Base-by-base conservation (phyloP, 192 early-diverging fungal species). In the Umbelopsis sp. region DNA sequence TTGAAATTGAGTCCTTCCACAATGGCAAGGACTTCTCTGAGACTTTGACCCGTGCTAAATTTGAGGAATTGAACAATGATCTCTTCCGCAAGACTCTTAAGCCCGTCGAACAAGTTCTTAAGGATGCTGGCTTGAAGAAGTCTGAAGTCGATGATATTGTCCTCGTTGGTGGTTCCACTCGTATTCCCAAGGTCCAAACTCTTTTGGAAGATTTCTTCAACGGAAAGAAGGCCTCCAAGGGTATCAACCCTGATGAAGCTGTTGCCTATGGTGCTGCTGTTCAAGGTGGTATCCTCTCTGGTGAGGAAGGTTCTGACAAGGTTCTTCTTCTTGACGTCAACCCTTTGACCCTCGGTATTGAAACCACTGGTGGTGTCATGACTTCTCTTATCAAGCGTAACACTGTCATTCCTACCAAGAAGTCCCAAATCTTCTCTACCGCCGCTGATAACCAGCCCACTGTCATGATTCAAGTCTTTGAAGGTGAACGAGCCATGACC, bases 201-300 rank as follows among this genome's bases (percentile, higher is more conserved):
- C 85, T 98, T 64, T 85, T 98, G 45, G 93, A 96, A 79, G 91
- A 94, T 64, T 97, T 87, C 87, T 98, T 98, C 77, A 92, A 94
- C 79, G 95, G 95, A 77, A 97, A 96, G 89, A 95, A 97, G 89
- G 91, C 95, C 46, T 87, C 84, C 82, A 97, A 97, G 90, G 92
- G 93, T 74, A 96, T 98, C 79, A 98, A 98, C 88, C 95, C 95
- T 74, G 97, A 98, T 84, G 97, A 98, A 86, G 97, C 95, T 75
- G 97, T 98, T 69, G 97, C 97, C 52, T 97, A 94, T 74, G 97
- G 97, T 86, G 97, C 97, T 58, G 95, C 97, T 67, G 93, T 98
- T 67, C 95, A 97, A 85, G 97, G 90, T 67, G 97, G 92, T 82
- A 90, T 96, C 71, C 87, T 97, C 71, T 82, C 85, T 74, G 94